These are phyloP conservation scores for Ophiocordyceps robertsii DNA, from an alignment of 2,329 filamentous ascomycete genomes.

Conservation along the genomic window DNA sequence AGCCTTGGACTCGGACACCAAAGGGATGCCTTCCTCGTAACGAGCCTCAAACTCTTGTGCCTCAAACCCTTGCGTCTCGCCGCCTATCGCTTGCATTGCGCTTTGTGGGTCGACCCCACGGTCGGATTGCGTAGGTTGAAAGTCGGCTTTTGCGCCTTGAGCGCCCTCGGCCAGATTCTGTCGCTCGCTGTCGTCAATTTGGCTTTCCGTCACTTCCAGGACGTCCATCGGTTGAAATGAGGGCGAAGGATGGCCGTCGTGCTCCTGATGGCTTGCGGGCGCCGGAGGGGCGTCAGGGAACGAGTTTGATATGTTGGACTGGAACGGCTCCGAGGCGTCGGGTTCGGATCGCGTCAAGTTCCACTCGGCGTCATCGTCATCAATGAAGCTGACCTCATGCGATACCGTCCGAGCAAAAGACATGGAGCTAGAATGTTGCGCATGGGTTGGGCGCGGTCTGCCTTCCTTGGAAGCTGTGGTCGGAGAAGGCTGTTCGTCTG, in stretches of 20 bases:
- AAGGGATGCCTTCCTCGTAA: constrained; percentile 56
- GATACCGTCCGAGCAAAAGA: constrained; percentile 53
- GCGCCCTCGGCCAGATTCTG: constrained; percentile 10
- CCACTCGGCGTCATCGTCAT: constrained; percentile 48
- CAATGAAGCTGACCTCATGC: constrained; percentile 45
- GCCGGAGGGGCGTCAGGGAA: constrained; percentile 43
- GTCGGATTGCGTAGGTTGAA: constrained; percentile 3
- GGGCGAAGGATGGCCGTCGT: constrained; percentile 25
- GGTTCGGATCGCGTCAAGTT: constrained; percentile 35
- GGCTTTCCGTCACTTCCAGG: constrained; percentile 37
- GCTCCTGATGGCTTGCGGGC: constrained; percentile 10
- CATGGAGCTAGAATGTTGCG: constrained; percentile 45
- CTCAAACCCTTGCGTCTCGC: constrained; percentile 25
- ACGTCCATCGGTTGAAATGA: constrained; percentile 40
- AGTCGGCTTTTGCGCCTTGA: constrained; percentile 1
- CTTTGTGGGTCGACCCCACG: constrained; percentile 9
- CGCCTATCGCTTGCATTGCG: constrained; percentile 25
- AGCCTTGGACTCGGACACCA: constrained; percentile 30
- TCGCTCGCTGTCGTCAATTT: constrained; percentile 29
- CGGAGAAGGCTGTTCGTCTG: not conserved
- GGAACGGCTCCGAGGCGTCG: constrained; percentile 46
- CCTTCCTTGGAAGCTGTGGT: constrained; percentile 1
- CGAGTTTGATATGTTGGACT: constrained; percentile 46
- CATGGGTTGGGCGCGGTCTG: constrained; percentile 15
- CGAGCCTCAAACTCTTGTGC: constrained; percentile 39